Percentiles rank a stretch among this genome's conserved stretches.
Evolutionary conservation across 768 basidiomycete species (phyloP).

Genomic region (Leccinum disarticulatum): DNA sequence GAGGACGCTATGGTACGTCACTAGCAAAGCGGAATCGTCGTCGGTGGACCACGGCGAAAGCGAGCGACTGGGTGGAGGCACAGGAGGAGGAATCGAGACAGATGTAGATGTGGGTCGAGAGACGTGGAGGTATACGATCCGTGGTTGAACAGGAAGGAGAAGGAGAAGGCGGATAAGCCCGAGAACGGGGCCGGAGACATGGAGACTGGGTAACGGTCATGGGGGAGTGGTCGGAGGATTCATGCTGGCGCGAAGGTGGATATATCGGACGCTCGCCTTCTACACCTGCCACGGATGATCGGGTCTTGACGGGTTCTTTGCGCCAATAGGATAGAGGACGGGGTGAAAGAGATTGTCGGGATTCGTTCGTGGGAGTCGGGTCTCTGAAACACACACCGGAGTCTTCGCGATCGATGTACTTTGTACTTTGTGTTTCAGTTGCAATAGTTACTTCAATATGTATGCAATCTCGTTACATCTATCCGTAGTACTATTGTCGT

Average conservation of each 20-base stretch:
- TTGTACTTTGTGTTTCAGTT: too few species aligned
- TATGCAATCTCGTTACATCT: too few species aligned
- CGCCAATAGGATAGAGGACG: slow-evolving; percentile 53
- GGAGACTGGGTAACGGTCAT: slow-evolving; percentile 38
- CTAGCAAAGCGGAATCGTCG: slow-evolving; percentile 59
- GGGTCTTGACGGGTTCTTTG: slow-evolving; percentile 47
- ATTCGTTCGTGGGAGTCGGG: too few species aligned
- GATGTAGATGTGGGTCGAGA: slow-evolving; percentile 24
- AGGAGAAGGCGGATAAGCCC: slow-evolving; percentile 54
- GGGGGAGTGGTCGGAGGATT: slow-evolving; percentile 25
- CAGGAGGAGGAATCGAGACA: slow-evolving; percentile 15
- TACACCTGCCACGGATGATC: slow-evolving; percentile 56
- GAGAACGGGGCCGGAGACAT: slow-evolving; percentile 42
- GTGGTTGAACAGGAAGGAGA: slow-evolving; percentile 46
- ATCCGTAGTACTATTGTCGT: too few species aligned
- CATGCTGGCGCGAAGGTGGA: slow-evolving; percentile 33
- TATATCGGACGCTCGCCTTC: slow-evolving; percentile 52
- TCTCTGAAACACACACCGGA: too few species aligned
- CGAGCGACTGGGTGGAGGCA: slow-evolving; percentile 19
- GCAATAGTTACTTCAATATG: too few species aligned
- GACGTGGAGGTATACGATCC: slow-evolving; percentile 35
- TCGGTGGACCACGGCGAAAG: slow-evolving; percentile 73
- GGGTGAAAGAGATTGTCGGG: slow-evolving; percentile 20
- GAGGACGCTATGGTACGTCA: too few species aligned
- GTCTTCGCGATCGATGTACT: too few species aligned